A percentile compares a stretch with the other conserved stretches of the same genome.
Conservation (phyloP, 2,329 filamentous ascomycete genomes). For the Diplodia corticola region DNA sequence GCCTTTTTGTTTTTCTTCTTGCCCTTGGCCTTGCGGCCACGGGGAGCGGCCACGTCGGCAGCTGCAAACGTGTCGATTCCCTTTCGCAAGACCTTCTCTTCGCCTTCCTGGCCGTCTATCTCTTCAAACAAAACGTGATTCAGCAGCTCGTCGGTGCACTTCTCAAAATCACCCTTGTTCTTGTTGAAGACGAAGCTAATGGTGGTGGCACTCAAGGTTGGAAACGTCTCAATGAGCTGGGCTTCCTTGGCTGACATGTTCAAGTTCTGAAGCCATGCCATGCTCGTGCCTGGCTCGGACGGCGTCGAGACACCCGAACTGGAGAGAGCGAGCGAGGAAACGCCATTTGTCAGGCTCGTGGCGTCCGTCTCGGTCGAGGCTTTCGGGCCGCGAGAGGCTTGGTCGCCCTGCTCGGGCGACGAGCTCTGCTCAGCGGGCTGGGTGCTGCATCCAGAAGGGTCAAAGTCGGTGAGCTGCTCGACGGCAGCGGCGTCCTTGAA, state of each 20-base stretch:
- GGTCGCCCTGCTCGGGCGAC: conserved; percentile 23
- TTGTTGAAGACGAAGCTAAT: conserved; percentile 68
- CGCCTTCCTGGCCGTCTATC: conserved; percentile 52
- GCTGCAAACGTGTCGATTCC: conserved; percentile 78
- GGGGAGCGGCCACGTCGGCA: conserved; percentile 52
- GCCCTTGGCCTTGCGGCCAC: conserved; percentile 45
- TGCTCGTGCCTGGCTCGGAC: neutral
- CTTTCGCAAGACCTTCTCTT: conserved; percentile 54
- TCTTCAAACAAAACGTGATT: conserved; percentile 77
- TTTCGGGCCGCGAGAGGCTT: conserved; percentile 23
- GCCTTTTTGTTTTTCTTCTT: conserved; percentile 45
- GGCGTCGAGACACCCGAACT: conserved; percentile 16
- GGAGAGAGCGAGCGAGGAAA: conserved; percentile 42
- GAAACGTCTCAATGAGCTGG: conserved; percentile 70
- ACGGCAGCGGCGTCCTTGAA: conserved; percentile 64
- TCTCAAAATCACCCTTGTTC: conserved; percentile 64
- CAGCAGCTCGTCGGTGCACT: conserved; percentile 76
- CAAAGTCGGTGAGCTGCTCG: conserved; percentile 76
- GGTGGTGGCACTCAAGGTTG: conserved; percentile 64
- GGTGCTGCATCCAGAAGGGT: conserved; percentile 70
- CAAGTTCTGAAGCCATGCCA: conserved; percentile 37
- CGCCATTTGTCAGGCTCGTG: conserved; percentile 51
- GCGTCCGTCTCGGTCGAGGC: conserved; percentile 51
- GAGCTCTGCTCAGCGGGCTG: conserved; percentile 28
- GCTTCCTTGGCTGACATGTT: conserved; percentile 58